These are phyloP conservation scores for Miscanthus sacchariflorus DNA, from an alignment of 202 grass and related monocot species.

Conservation along the genomic window DNA sequence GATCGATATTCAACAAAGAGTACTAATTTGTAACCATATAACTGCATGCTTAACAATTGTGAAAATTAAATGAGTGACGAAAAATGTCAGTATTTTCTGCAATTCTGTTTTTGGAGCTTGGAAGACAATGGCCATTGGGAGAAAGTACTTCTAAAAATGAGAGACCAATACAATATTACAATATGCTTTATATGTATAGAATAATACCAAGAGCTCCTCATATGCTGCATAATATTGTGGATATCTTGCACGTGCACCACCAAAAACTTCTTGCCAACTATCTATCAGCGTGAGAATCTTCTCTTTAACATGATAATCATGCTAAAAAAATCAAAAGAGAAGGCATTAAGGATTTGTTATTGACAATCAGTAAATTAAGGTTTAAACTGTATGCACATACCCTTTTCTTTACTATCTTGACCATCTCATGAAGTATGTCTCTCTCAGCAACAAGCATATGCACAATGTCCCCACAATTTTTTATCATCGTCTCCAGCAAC, in stretches of 20 bases:
- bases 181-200: constrained; percentile 10
- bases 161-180: background rate
- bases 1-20: background rate
- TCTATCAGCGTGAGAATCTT: constrained; percentile 88
- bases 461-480: constrained; percentile 98
- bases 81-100: constrained; percentile 18
- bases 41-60: constrained; percentile 21
- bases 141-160: constrained; percentile 24
- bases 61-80: background rate
- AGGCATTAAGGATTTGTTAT: constrained; percentile 21
- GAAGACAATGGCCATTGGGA: constrained; percentile 5
- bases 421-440: constrained; percentile 96
- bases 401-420: constrained; percentile 98
- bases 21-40: constrained; percentile 18
- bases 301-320: constrained; percentile 93
- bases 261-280: constrained; percentile 99
- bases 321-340: constrained; percentile 54
- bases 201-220: constrained; percentile 91
- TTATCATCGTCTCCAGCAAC: constrained; percentile 91
- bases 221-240: constrained; percentile 95
- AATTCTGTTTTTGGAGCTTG: constrained; percentile 10
- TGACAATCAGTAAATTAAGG: constrained; percentile 19
- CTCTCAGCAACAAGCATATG: constrained; percentile 96
- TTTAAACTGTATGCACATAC: constrained; percentile 54
- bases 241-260: constrained; percentile 77